These are phyloP conservation scores for Annulohypoxylon bovei DNA, from an alignment of 495 filamentous ascomycete species.

Conservation along the genomic window DNA sequence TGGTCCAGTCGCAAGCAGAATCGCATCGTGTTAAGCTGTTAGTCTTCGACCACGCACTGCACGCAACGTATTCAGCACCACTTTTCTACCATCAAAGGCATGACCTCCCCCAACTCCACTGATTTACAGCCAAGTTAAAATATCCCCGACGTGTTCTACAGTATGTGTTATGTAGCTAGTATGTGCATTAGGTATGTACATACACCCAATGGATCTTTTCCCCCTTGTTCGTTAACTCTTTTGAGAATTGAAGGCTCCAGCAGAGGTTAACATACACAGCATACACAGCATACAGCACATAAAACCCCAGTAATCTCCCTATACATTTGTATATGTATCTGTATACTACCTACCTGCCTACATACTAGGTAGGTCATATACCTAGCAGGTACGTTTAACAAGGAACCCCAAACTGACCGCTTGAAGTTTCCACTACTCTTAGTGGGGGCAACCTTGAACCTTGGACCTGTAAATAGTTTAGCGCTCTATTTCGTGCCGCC, in stretches of 20 bases:
- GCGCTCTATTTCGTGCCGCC: slow-evolving; percentile 27
- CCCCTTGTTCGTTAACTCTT: not conserved
- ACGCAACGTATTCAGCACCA: slow-evolving; percentile 28
- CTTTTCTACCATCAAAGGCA: slow-evolving; percentile 23
- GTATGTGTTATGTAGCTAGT: not conserved
- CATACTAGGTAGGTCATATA: not conserved
- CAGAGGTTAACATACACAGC: not conserved
- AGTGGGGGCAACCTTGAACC: slow-evolving; percentile 27
- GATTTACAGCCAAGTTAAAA: slow-evolving; percentile 24
- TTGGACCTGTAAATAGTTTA: slow-evolving; percentile 24
- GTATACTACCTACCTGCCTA: not conserved
- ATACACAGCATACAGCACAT: not conserved
- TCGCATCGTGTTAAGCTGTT: slow-evolving; percentile 22
- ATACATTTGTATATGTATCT: not conserved
- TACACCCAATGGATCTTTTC: not conserved
- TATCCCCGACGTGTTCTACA: slow-evolving; percentile 30
- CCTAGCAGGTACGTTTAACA: slow-evolving; percentile 11
- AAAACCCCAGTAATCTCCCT: slow-evolving; percentile 4
- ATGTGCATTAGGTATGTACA: not conserved
- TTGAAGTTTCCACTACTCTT: slow-evolving; percentile 39
- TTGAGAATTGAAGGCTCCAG: not conserved
- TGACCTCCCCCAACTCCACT: slow-evolving; percentile 24
- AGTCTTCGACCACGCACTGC: slow-evolving; percentile 19
- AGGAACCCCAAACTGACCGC: slow-evolving; percentile 46
- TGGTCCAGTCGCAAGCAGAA: slow-evolving; percentile 29